phyloP scores from a whole-genome alignment of 139 green algal genomes.

The Chlamydomonas incerta region DNA sequence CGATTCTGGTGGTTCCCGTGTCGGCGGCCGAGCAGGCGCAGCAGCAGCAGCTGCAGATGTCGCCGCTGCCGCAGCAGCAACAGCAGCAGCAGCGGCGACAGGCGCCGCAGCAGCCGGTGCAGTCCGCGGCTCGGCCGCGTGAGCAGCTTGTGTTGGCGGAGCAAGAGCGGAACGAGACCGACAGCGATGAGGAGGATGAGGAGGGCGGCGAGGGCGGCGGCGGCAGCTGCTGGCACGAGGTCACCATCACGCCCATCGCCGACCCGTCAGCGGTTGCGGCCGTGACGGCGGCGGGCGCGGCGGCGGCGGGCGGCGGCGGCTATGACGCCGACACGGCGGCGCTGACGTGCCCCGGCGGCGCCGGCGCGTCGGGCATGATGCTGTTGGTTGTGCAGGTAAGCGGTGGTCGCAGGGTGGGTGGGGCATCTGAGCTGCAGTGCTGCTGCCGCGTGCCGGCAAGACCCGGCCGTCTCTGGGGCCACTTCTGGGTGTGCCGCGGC shows the following conservation, averaged over 20 bases:
- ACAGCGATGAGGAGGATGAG: neutral
- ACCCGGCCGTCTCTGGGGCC: too few relatives aligned
- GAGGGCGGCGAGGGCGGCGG: neutral
- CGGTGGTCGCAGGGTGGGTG: too few relatives aligned
- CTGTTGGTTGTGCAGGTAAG: constrained; percentile 1
- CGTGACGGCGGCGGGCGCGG: neutral
- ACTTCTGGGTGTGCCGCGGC: too few relatives aligned
- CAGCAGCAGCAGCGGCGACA: neutral
- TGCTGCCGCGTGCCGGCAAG: too few relatives aligned
- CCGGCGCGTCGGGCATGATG: neutral
- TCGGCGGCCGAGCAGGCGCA: neutral
- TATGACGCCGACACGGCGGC: too few relatives aligned
- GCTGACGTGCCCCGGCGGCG: too few relatives aligned
- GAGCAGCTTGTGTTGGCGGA: neutral
- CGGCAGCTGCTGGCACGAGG: neutral
- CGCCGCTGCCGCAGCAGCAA: neutral
- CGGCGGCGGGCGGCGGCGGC: neutral
- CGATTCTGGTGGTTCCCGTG: neutral
- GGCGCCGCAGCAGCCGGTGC: neutral
- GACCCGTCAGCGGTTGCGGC: neutral
- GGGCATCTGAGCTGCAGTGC: too few relatives aligned
- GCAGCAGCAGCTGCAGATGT: neutral
- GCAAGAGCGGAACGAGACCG: too few relatives aligned
- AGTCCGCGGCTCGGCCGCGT: neutral
- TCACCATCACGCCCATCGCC: neutral